Evolutionary conservation across 129 eudicot genomes (phyloP).

Genomic region (Chrysanthemum seticuspe): DNA sequence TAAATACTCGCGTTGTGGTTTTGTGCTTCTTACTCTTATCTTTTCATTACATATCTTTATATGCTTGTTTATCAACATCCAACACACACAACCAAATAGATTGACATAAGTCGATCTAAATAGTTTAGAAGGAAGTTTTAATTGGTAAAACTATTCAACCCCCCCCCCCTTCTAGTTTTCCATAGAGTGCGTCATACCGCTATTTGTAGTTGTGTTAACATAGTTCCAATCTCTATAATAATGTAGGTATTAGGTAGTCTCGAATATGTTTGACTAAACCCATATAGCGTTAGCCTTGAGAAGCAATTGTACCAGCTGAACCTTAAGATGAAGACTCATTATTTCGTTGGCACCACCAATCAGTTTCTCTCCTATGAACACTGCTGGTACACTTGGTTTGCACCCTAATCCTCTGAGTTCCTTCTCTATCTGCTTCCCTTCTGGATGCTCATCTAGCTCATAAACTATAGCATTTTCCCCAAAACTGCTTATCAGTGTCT

Average conservation of each 20-base stretch:
- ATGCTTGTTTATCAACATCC: too few species aligned
- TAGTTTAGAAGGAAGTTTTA: too few species aligned
- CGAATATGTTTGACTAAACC: slow-evolving; percentile 37
- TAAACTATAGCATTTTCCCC: slow-evolving; percentile 67
- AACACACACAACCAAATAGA: too few species aligned
- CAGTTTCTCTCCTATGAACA: slow-evolving; percentile 56
- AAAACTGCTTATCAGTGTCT: slow-evolving; percentile 57
- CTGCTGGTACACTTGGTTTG: slow-evolving; percentile 69
- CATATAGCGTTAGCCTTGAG: slow-evolving; percentile 81
- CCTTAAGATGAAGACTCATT: slow-evolving; percentile 75
- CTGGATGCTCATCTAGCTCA: slow-evolving; percentile 64
- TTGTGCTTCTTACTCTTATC: too few species aligned
- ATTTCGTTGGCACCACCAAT: slow-evolving; percentile 82
- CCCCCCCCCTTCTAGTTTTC: too few species aligned
- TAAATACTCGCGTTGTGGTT: too few species aligned
- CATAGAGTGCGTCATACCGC: background rate
- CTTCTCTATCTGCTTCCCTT: slow-evolving; percentile 58
- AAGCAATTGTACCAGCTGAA: slow-evolving; percentile 61
- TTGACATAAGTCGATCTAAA: too few species aligned
- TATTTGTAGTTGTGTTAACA: background rate
- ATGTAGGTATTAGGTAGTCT: slow-evolving; percentile 1
- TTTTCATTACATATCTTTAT: too few species aligned
- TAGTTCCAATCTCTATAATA: slow-evolving; percentile 13
- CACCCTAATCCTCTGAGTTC: slow-evolving; percentile 49
- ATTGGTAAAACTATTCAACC: too few species aligned